Conservation (phyloP, 1,139 yeast genomes). For the Debaryomyces coudertii region DNA sequence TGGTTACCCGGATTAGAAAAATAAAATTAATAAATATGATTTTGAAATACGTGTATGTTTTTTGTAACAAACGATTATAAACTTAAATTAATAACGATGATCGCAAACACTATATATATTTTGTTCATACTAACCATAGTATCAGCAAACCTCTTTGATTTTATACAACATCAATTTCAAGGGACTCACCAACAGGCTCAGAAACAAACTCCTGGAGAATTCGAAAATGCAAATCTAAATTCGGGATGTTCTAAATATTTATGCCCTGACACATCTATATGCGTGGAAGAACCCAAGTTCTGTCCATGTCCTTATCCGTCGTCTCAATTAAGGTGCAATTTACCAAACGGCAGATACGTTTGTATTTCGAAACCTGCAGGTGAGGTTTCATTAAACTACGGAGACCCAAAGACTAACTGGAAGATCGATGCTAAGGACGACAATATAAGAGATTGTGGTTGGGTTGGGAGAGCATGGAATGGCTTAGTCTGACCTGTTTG, state of each 20-base stretch:
- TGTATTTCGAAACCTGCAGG: conserved; percentile 85
- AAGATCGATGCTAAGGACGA: conserved; percentile 54
- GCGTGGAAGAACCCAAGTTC: conserved; percentile 68
- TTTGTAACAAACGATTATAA: neutral
- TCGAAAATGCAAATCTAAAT: conserved; percentile 35
- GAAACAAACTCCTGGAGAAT: conserved; percentile 29
- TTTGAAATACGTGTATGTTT: conserved; percentile 1
- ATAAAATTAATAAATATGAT: neutral
- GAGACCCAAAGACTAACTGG: conserved; percentile 55
- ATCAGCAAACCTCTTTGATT: conserved; percentile 37
- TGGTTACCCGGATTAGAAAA: neutral
- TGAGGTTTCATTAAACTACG: conserved; percentile 35
- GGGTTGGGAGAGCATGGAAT: conserved; percentile 62
- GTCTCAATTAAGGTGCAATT: conserved; percentile 77
- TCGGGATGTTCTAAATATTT: conserved; percentile 67
- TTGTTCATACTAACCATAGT: conserved; percentile 10
- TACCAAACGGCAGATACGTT: conserved; percentile 69
- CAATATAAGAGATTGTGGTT: conserved; percentile 73
- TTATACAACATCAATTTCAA: conserved; percentile 35
- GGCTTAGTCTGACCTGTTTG: conserved; percentile 30
- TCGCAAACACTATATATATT: neutral
- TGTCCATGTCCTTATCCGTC: conserved; percentile 93
- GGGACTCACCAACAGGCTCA: conserved; percentile 23
- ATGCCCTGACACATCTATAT: conserved; percentile 79
- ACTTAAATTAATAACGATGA: neutral